phyloP scores from a whole-genome alignment of 2,329 filamentous ascomycete species.

The Fusarium heterosporum region DNA sequence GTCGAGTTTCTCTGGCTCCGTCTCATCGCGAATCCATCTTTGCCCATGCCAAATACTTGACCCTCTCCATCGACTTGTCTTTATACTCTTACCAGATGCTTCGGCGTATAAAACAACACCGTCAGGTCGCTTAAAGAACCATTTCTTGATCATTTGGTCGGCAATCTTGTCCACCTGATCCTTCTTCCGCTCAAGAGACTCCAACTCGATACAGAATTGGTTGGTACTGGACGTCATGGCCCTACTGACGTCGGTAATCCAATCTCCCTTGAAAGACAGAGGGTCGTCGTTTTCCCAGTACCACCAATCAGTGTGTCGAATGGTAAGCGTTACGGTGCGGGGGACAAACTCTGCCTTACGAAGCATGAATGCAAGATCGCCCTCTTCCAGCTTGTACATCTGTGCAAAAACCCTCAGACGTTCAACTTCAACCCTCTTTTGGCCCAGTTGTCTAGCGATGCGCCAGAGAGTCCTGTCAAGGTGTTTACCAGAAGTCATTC shows the following conservation, averaged over 20 bases:
- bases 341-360: conserved; percentile 49
- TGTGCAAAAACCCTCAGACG: conserved; percentile 58
- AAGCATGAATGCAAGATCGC: conserved; percentile 46
- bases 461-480: conserved; percentile 17
- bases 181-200: conserved; percentile 60
- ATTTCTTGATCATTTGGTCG: conserved; percentile 35
- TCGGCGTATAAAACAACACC: conserved; percentile 49
- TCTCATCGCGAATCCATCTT: conserved; percentile 59
- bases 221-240: conserved; percentile 51
- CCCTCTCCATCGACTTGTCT: conserved; percentile 58
- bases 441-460: conserved; percentile 39
- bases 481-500: background rate
- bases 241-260: conserved; percentile 49
- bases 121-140: conserved; percentile 48
- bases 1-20: conserved; percentile 52
- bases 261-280: conserved; percentile 52
- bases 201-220: conserved; percentile 59
- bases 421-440: conserved; percentile 45
- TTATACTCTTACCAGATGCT: conserved; percentile 35
- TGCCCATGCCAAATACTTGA: conserved; percentile 54
- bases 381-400: conserved; percentile 54
- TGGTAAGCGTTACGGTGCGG: conserved; percentile 56
- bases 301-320: conserved; percentile 59
- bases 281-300: conserved; percentile 34
- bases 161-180: conserved; percentile 60